Evolutionary conservation across 345 rosid genomes (phyloP), one percentile per base, ranked within the genome.

Genomic region (Euclidium syriacum): DNA sequence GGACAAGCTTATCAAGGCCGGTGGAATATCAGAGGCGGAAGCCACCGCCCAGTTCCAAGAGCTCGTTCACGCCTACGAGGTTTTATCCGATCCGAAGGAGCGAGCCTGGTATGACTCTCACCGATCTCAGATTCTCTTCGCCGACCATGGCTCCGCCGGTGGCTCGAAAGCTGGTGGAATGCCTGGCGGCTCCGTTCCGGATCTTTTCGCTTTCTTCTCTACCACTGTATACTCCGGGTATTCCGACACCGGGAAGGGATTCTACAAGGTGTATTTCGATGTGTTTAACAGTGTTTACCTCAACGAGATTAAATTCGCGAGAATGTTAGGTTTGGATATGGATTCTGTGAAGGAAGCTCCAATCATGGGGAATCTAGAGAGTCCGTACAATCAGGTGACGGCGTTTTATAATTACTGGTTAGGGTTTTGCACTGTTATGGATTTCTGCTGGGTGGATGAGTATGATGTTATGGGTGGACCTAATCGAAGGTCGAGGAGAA

Each of bases 41-140:
- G 97, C 97, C 67, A 90, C 97, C 50, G 86, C 95, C 20, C 89
- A 83, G 70, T 94, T 90, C 77, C 99, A 94, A 71, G 96, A 90
- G 77, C 96, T 94, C 16, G 73, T 75, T 38, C 85, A 83, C 63
- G 95, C 97, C 5, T 90, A 87, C 71, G 96, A 87, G 68, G 85
- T 90, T 62, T 80, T 90, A 73, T 85, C 88, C 16, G 97, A 94
- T 50, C 87, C 99, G 19, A 85, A 84, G 62, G 96, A 90, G 64
- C 91, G 99, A 17, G 77, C 97, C 18, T 87, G 91, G 95, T 94
- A 94, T 58, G 99, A 94, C 58, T 84, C 90, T 65, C 97, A 89
- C 64, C 95, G 99, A 33, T 87, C 96, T 42, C 96, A 87, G 62
- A 85, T 90, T 76, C 83, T 94, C 63, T 94, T 94, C 85, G 83